Conservation (phyloP, 2,329 filamentous ascomycete genomes). For the Exophiala aquamarina region DNA sequence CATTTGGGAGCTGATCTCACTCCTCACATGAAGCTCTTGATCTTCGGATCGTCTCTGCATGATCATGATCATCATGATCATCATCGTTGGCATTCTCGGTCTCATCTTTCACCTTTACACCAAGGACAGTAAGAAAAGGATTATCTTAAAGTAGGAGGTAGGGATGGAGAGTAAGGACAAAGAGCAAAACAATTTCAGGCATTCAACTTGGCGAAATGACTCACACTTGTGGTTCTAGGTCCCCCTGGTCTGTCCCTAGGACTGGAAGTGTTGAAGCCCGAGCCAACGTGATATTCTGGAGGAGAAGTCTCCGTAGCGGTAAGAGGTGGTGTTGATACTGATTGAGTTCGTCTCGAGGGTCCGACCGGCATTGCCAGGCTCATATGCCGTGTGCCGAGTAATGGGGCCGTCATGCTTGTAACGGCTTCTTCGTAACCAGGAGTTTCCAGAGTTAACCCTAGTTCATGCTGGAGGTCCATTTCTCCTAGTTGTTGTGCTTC, state of each 20-base stretch:
- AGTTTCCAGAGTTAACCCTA: constrained; percentile 16
- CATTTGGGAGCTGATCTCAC: too few species aligned
- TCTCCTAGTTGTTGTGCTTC: constrained; percentile 16
- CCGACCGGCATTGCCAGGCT: constrained; percentile 12
- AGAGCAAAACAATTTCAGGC: constrained; percentile 8
- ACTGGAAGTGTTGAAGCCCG: constrained; percentile 17
- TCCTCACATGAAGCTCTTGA: too few species aligned
- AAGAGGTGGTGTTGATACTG: background rate
- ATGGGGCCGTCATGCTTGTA: background rate
- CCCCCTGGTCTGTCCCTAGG: constrained; percentile 18
- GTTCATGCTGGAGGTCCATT: constrained; percentile 8
- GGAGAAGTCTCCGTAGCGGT: constrained; percentile 9
- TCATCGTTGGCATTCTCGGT: constrained; percentile 11
- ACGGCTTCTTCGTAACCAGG: constrained; percentile 20
- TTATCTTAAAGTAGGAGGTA: constrained; percentile 11
- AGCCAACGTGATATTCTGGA: constrained; percentile 17
- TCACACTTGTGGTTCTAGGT: constrained; percentile 24
- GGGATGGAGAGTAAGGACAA: background rate
- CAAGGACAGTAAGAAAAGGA: constrained; percentile 17
- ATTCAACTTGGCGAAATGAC: constrained; percentile 5
- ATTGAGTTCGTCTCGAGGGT: background rate
- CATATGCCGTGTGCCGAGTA: constrained; percentile 17
- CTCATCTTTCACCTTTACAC: constrained; percentile 13
- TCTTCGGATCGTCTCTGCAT: too few species aligned
- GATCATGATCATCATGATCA: too few species aligned